Evolutionary conservation across 345 rosid species (phyloP).

Genomic region (Eucalyptus pumila): DNA sequence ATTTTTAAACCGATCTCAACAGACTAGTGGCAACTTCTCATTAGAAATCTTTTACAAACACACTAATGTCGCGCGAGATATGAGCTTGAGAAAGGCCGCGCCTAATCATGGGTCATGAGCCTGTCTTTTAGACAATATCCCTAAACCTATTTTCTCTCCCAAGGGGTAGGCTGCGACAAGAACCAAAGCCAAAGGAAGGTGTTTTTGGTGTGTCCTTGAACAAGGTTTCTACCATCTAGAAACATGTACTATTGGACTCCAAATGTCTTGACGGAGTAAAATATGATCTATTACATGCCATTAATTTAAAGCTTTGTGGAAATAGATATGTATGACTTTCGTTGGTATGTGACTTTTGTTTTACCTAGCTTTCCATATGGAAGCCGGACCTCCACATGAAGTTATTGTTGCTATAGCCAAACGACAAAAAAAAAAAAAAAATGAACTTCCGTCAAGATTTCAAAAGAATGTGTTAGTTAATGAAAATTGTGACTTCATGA

Average conservation of each 20-base stretch:
- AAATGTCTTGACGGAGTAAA: too few species aligned
- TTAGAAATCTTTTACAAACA: accelerated
- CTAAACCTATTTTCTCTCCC: too few species aligned
- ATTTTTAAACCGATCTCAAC: accelerated
- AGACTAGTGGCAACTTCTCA: accelerated
- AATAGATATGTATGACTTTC: too few species aligned
- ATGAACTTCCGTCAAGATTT: too few species aligned
- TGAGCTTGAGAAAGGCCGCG: accelerated
- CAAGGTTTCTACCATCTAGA: not conserved
- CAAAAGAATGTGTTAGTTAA: not conserved
- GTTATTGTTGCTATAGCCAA: too few species aligned
- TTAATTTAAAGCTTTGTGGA: too few species aligned
- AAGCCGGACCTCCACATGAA: too few species aligned
- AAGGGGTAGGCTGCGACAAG: accelerated
- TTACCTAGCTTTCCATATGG: too few species aligned
- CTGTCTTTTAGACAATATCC: accelerated
- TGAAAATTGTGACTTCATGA: not conserved
- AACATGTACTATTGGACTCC: too few species aligned
- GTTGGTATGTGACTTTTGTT: too few species aligned
- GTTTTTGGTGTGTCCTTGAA: not conserved
- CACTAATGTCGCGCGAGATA: accelerated
- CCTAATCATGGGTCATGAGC: accelerated
- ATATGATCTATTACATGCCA: too few species aligned
- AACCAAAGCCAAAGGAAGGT: not conserved
- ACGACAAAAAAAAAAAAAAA: too few species aligned